Base-by-base conservation (phyloP, 208 protist species). In the Wallacemonas sp. region DNA sequence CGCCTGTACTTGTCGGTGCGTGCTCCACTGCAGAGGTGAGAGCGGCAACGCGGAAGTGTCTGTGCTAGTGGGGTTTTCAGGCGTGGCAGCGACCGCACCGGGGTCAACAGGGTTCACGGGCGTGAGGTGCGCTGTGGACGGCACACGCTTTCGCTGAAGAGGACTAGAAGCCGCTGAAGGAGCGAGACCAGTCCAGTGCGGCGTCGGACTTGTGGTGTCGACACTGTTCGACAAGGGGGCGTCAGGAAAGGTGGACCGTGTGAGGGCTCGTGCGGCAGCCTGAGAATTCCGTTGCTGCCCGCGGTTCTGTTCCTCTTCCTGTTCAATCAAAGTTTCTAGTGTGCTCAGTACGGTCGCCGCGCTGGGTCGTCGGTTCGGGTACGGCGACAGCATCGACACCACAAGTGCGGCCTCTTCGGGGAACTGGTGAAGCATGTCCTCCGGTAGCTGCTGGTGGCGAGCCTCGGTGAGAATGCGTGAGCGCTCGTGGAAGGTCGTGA, bases 401-500 rank as follows among this genome's bases (percentile, higher is more conserved):
- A 94, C 68, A 3, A 94, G 46, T 52, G 58, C 41, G 22, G 36
- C 63, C 60, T 94, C 88, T 62, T 90, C 77, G 0, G 77, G 68
- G 39, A 78, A 89, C 13, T 63, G 44, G 0, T 55, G 21, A 13
- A 57, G 44, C 22, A 89, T 34, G 21, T 79, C 76, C 10, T 21
- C 59, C 1, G 79, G 78, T 34, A 92, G 57, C 9, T 72, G 60
- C n/a, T 71, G 65, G 0, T 76, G 44, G 4, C 80, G 76, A 2
- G 83, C 85, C 37, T 86, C 76, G 1, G 73, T 83, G 27, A 94
- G 63, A 26, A 89, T 78, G 3, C 53, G 68, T 21, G 87, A 78
- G 19, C 89, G 75, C 59, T 94, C 89, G 60, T 92, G 85, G 45
- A 76, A 48, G 22, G 89, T 94, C 6, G 59, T 73, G 68, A 94